These are phyloP conservation scores for Apiospora hydei DNA, from an alignment of 2,329 filamentous ascomycete species.

Conservation along the genomic window DNA sequence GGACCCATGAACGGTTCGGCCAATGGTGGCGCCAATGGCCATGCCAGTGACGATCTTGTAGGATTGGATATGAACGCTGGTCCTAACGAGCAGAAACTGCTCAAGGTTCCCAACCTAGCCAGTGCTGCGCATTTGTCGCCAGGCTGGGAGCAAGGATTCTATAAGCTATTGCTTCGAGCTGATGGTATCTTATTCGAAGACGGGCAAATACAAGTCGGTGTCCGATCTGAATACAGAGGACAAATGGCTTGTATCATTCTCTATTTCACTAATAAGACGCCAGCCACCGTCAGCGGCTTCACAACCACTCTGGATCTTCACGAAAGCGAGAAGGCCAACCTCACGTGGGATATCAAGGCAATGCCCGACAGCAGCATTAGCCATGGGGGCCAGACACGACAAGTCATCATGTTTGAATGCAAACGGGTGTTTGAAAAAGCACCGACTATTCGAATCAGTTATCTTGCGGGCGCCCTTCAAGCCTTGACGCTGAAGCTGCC, in stretches of 20 bases:
- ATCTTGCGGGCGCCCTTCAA: conserved; percentile 91
- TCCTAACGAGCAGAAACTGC: conserved; percentile 61
- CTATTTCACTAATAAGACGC: conserved; percentile 95
- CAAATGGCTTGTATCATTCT: conserved; percentile 94
- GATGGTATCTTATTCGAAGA: conserved; percentile 97
- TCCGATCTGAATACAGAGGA: conserved; percentile 93
- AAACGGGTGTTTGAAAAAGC: conserved; percentile 81
- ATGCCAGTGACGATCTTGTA: conserved; percentile 71
- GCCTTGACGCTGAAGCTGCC: conserved; percentile 91
- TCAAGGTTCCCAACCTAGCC: conserved; percentile 82
- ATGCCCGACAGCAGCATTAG: conserved; percentile 83
- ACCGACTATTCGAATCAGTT: conserved; percentile 92
- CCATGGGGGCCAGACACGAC: conserved; percentile 81
- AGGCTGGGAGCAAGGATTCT: conserved; percentile 92
- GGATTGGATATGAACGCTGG: conserved; percentile 80
- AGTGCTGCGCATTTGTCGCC: conserved; percentile 92
- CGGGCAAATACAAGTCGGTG: conserved; percentile 87
- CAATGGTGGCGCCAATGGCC: conserved; percentile 57
- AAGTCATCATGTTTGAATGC: conserved; percentile 94
- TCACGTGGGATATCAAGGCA: conserved; percentile 88
- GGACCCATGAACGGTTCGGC: conserved; percentile 53
- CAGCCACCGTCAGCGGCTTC: conserved; percentile 84
- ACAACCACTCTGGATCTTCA: conserved; percentile 93
- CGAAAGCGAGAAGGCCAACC: conserved; percentile 64
- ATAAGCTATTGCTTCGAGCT: conserved; percentile 76